A percentile compares a stretch with the other conserved stretches of the same genome.
These are phyloP conservation scores for Botrytis fabae DNA, from an alignment of 2,329 filamentous ascomycete species.

Conservation along the genomic window DNA sequence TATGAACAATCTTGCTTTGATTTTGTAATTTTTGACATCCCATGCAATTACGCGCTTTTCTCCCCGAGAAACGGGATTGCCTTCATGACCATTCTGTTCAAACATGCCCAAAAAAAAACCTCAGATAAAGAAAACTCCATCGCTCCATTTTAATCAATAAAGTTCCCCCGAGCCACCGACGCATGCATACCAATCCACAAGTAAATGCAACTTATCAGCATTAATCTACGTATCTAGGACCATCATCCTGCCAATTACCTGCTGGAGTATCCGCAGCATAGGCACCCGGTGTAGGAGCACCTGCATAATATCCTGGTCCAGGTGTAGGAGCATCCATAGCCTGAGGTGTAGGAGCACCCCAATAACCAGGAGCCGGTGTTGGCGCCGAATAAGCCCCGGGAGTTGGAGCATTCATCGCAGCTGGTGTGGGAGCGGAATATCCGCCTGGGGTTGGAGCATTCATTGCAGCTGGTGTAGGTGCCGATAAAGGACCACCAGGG, in stretches of 20 bases:
- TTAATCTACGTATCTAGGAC: slow-evolving; percentile 44
- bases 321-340: slow-evolving; percentile 54
- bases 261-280: slow-evolving; percentile 59
- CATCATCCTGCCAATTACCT: slow-evolving; percentile 47
- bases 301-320: slow-evolving; percentile 39
- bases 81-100: slow-evolving; percentile 2
- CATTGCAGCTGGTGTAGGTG: slow-evolving; percentile 61
- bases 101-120: background rate
- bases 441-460: slow-evolving; percentile 73
- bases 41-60: background rate
- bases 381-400: slow-evolving; percentile 55
- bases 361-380: slow-evolving; percentile 61
- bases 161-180: slow-evolving; percentile 9
- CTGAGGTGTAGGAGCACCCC: slow-evolving; percentile 49
- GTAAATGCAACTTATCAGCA: slow-evolving; percentile 12
- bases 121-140: slow-evolving; percentile 8
- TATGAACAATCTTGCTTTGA: background rate
- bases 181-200: background rate
- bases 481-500: slow-evolving; percentile 59
- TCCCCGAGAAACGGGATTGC: background rate
- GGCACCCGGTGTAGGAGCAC: slow-evolving; percentile 40
- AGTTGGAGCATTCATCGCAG: slow-evolving; percentile 51
- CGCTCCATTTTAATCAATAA: slow-evolving; percentile 2
- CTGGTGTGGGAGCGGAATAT: slow-evolving; percentile 50
- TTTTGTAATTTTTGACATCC: background rate